Evolutionary conservation across 164 flowering plant species (phyloP), one percentile per base, ranked within the genome.

Genomic region (Nelumbo lutea): DNA sequence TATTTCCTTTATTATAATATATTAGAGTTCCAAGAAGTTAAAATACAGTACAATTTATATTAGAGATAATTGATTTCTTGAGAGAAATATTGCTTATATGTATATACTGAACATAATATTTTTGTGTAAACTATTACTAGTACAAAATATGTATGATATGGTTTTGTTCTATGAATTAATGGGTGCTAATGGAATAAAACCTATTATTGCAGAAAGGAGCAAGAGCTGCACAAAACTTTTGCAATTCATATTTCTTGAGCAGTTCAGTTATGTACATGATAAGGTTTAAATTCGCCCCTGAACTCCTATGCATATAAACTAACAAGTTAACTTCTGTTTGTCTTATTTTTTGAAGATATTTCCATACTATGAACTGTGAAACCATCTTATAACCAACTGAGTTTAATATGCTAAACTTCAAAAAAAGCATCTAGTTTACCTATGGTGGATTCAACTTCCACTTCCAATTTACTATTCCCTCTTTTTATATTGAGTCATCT

Each of bases 251-350:
- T 73, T 93, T 81, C 61, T 66, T 93, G 45, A 89, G 90, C 87
- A 87, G 93, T 79, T 87, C 98, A 40, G 97, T 93, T 55, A 85
- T 93, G 97, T 74, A 83, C 85, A 89, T 87, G 90, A 89, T 88
- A 82, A 93, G 96, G 98, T 93, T 56, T 74, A 46, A 3, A 63
- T 52, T 61, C 15, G 77, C 44, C 68, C 38, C 62, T n/a, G 2
- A 60, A 10, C n/a, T 9, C 13, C 9, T 60, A 9, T 39, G 9
- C 3, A 7, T 60, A 41, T 42, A 38, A 4, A 27, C 27, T 27
- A 27, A 27, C 27, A 27, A 61, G 59, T 13, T 2, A 39, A 13
- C 40, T 68, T 27, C 50, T 7, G 7, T 40, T 56, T 15, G 43
- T 68, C 60, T 47, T 42, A 0, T 10, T 59, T 41, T 48, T 51